Base-by-base conservation (phyloP, 176 grass and related monocot species). In the Saccharum officinarum region DNA sequence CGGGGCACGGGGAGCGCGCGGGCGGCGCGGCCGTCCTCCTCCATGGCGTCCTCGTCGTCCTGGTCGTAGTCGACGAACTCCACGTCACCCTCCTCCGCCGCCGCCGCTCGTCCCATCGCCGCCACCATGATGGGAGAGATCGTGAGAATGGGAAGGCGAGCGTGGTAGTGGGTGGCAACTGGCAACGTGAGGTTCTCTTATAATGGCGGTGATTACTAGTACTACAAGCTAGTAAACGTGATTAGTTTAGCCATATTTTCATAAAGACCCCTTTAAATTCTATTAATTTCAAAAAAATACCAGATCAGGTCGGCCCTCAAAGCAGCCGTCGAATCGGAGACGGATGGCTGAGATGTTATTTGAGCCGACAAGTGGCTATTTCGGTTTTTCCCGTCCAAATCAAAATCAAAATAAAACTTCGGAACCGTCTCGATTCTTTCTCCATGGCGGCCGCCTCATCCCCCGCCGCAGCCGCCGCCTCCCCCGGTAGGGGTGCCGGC, bases 1-100 rank as follows among this genome's bases (percentile, higher is more conserved):
- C 79, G 81, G 76, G 85, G 89, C 69, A 91, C 85, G 63, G 89
- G 84, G 75, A 87, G 89, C 12, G 85, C 69, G 49, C 68, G 89
- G 16, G 60, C 65, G 72, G 63, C 73, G 14, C 49, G 65, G 38
- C 73, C 80, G 76, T 87, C 85, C 81, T 91, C 85, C 39, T 91
- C 85, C 89, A 87, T 91, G 81, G 76, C 69, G 18, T 84, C 84
- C 3, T 87, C 89, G 22, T 87, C 80, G 50, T 37, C 62, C 69
- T 45, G 69, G 18, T 75, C 76, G 89, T 84, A 91, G 63, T 84
- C 81, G 7, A 59, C 61, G 80, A 80, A 91, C 31, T 87, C 88
- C 88, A 72, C 44, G 79, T 78, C 80, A 39, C 77, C 80, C 64
- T n/a, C 40, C 54, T 44, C 78, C 74, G 18, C 77, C 69, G 31